Percentiles rank a stretch among this genome's conserved stretches.
phyloP scores from a whole-genome alignment of 257 asterid genomes.

The Ophiorrhiza pumila region DNA sequence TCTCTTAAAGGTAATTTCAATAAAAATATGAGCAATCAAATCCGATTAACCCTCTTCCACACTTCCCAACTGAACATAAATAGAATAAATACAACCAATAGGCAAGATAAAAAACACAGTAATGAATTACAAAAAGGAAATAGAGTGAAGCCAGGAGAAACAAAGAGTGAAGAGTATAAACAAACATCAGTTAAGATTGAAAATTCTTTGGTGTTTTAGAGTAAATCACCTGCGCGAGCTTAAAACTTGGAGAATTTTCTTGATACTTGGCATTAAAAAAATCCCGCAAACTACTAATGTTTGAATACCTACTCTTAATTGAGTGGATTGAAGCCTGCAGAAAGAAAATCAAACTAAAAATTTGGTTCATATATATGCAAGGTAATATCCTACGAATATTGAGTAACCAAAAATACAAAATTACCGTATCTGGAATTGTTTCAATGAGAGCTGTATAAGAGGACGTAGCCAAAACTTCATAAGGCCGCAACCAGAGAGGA shows the following conservation, averaged over 20 bases:
- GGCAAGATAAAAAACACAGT: not conserved
- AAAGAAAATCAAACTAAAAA: constrained; percentile 10
- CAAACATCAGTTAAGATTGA: not conserved
- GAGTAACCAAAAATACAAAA: not conserved
- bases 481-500: constrained; percentile 98
- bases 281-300: constrained; percentile 80
- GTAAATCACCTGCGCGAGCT: constrained; percentile 87
- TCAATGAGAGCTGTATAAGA: constrained; percentile 97
- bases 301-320: constrained; percentile 86
- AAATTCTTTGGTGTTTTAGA: not conserved
- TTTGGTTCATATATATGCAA: constrained; percentile 2
- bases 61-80: not conserved
- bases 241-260: constrained; percentile 81
- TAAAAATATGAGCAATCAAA: not conserved
- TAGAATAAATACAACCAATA: not conserved
- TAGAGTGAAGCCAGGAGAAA: not conserved
- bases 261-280: constrained; percentile 89
- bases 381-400: not conserved
- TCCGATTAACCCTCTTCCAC: not conserved
- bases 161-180: not conserved
- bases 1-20: not conserved
- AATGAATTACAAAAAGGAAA: not conserved
- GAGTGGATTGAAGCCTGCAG: constrained; percentile 93
- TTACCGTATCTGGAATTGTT: constrained; percentile 99
- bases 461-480: constrained; percentile 93